Base-by-base conservation (phyloP, 225 moss, liverwort and hornwort genomes). In the Pseudoscleropodium purum region DNA sequence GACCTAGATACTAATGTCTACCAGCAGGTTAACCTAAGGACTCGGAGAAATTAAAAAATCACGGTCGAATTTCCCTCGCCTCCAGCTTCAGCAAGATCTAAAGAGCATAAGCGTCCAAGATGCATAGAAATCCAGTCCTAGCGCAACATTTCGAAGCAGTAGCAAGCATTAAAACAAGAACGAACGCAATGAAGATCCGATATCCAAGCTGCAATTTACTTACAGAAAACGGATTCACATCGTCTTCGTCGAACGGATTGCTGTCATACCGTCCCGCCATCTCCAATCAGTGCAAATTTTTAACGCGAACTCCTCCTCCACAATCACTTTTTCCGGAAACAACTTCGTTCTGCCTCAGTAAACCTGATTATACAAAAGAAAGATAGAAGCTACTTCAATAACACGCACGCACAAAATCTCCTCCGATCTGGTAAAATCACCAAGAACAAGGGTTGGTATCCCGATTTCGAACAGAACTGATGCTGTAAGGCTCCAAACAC, bases 201-300 rank as follows among this genome's bases (percentile, higher is more conserved):
- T 25, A 73, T 57, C 41, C 79, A 89, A 90, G 43, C 84, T 69
- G 39, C 79, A 87, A 77, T 82, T 59, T 31, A 93, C 98, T 97
- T 88, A 98, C 98, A 88, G 95, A 95, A 74, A 99, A 99, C 47
- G 98, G 98, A 81, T 99, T 97, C 92, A 99, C 98, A 88, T 98
- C 98, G 62, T 97, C 98, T 81, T 99, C 98, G 64, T 99, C 97
- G 89, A 99, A 99, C 82, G 98, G 98, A 93, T 97, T 99, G 83
- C 92, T 93, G 69, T 97, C 98, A 89, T 97, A 99, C 47, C 97
- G 96, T 31, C 96, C 97, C 92, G 97, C 98, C 98, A 99, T 99
- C 91, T 93, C 85, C 74, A 67, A 83, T 78, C 84, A 89, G 68
- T 73, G 65, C 24, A 85, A 34, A 74, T 49, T 43, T 30, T 41